Evolutionary conservation across 2,329 filamentous ascomycete species (phyloP), one percentile per base, ranked within the genome.

Genomic region (Hymenoscyphus scutula): DNA sequence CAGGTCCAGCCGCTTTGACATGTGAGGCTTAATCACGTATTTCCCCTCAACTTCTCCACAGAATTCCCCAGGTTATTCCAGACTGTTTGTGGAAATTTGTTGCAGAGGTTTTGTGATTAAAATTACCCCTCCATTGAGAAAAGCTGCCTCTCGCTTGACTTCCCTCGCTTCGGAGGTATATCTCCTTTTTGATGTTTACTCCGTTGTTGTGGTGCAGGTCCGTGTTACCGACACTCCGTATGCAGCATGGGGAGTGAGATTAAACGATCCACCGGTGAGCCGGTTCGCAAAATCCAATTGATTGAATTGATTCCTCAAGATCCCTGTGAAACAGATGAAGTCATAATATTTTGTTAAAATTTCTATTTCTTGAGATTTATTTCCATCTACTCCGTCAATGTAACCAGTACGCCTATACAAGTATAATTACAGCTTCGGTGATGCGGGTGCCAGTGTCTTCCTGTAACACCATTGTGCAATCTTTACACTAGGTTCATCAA

Each of bases 401-500:
- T 23, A 25, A 51, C 45, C 45, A 51, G 45, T 23, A 51, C 45
- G 45, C 45, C 45, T 51, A 13, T 25, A 25, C 7, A 51, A 51
- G 25, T 13, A 51, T 51, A 25, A 23, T 51, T 51, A 51, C 45
- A 51, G 11, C 45, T 51, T 51, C 25, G 45, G 45, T 51, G 34
- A 37, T 57, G 53, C 53, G 17, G 37, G 17, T 38, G 59, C 63
- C 51, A 80, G 64, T 2, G 79, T 78, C 68, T 74, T 78, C 63
- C 74, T 78, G 73, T 89, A 88, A 19, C 86, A 63, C 83, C 83
- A 84, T 32, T 79, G 77, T 11, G 83, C 75, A 68, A 87, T 80
- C 55, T 75, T 80, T 17, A 90, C 84, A 57, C 82, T 82, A 0
- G 86, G 86, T 65, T 87, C 82, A 67, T 89, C 86, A 27, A 89